Evolutionary conservation across 352 stramenopile species (phyloP).

Genomic region (Globisporangium acanthophoron): DNA sequence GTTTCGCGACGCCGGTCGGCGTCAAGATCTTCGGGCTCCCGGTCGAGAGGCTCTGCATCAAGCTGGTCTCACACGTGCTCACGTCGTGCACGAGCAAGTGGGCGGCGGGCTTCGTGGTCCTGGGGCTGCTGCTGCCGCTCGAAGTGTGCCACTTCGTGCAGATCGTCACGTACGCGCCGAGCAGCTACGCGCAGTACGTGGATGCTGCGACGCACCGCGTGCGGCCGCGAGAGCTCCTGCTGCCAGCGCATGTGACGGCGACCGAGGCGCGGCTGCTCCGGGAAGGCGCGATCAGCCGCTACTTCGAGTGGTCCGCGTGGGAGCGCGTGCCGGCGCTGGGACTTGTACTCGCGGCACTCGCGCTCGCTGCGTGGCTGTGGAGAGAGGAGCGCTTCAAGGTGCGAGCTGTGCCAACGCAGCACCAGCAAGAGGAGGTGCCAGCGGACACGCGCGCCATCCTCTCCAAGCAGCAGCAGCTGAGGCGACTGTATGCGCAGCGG

Average conservation of each 20-base stretch:
- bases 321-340: slow-evolving; percentile 33
- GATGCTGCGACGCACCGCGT: slow-evolving; percentile 23
- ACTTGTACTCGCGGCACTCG: slow-evolving; percentile 18
- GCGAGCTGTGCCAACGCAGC: slow-evolving; percentile 16
- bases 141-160: slow-evolving; percentile 48
- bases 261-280: slow-evolving; percentile 17
- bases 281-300: slow-evolving; percentile 40
- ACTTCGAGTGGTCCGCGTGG: slow-evolving; percentile 41
- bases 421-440: slow-evolving; percentile 1
- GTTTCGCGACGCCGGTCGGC: slow-evolving; percentile 27
- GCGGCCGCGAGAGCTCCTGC: slow-evolving; percentile 5
- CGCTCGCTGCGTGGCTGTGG: slow-evolving; percentile 26
- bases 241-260: slow-evolving; percentile 10
- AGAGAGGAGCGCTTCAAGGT: slow-evolving; percentile 31
- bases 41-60: slow-evolving; percentile 12
- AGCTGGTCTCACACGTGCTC: slow-evolving; percentile 3
- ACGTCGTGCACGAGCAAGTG: slow-evolving; percentile 41
- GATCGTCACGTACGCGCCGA: slow-evolving; percentile 30
- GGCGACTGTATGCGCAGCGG: slow-evolving; percentile 28
- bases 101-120: slow-evolving; percentile 38
- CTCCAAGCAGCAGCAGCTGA: slow-evolving; percentile 19
- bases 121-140: slow-evolving; percentile 40
- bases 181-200: slow-evolving; percentile 24
- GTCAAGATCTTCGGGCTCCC: slow-evolving; percentile 36
- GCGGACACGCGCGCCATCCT: slow-evolving; percentile 6